A percentile compares a stretch with the other conserved stretches of the same genome.
Conservation (phyloP, 371 early-diverging fungal species). For the Massospora cicadina region DNA sequence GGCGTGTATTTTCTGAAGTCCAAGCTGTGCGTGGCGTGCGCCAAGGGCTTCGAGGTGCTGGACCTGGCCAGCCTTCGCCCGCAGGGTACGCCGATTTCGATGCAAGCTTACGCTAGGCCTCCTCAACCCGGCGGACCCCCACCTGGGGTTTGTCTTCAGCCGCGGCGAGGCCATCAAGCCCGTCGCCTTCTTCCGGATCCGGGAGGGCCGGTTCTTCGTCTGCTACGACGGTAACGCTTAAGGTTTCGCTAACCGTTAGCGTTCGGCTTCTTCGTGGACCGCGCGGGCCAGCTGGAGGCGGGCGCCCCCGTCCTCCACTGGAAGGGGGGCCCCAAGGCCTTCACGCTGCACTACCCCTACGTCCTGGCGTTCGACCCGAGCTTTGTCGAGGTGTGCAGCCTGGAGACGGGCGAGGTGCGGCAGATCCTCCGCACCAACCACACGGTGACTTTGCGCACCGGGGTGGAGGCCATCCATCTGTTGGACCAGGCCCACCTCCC, state of each 20-base stretch:
- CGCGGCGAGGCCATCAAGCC: conserved; percentile 52
- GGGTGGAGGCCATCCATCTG: conserved; percentile 15
- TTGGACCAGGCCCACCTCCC: neutral
- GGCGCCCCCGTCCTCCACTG: conserved; percentile 55
- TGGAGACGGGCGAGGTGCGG: conserved; percentile 46
- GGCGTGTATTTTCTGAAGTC: conserved; percentile 62
- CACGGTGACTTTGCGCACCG: conserved; percentile 32
- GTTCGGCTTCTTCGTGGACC: conserved; percentile 79
- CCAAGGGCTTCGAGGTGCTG: conserved; percentile 81
- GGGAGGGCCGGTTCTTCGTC: conserved; percentile 57
- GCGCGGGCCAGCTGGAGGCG: conserved; percentile 53
- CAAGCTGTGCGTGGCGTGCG: conserved; percentile 68
- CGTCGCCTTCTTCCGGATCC: conserved; percentile 61
- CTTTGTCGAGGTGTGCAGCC: conserved; percentile 80
- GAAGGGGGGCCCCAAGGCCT: conserved; percentile 51
- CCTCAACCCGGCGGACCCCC: conserved; percentile 60
- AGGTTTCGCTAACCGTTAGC: conserved; percentile 20
- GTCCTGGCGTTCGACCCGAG: conserved; percentile 70
- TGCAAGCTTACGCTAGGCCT: conserved; percentile 16
- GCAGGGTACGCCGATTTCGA: conserved; percentile 18
- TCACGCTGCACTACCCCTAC: conserved; percentile 59
- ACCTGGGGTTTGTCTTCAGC: conserved; percentile 54
- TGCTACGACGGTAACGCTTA: conserved; percentile 48
- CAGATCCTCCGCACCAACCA: conserved; percentile 40
- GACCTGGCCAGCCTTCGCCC: conserved; percentile 63